phyloP scores from a whole-genome alignment of 768 basidiomycete species.

The Lanmaoa rubissima region DNA sequence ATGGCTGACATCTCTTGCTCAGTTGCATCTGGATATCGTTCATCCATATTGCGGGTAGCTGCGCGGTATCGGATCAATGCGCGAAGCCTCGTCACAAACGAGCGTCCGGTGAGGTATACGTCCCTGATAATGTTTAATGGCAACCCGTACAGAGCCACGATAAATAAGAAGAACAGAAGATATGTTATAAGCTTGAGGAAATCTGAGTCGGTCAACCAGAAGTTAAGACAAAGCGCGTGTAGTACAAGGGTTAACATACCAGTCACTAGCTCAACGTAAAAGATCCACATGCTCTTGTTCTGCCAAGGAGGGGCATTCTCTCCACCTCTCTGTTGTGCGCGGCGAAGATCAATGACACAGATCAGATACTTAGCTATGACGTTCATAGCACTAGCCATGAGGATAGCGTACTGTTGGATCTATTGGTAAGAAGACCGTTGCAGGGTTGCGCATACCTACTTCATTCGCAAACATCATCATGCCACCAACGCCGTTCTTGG shows the following conservation, averaged over 20 bases:
- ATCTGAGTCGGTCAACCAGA: conserved; percentile 48
- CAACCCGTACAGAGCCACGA: conserved; percentile 91
- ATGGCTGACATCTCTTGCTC: conserved; percentile 76
- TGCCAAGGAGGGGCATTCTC: conserved; percentile 93
- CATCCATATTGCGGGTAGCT: conserved; percentile 95
- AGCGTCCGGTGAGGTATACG: conserved; percentile 92
- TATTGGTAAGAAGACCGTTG: conserved; percentile 10
- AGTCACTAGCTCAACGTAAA: conserved; percentile 90
- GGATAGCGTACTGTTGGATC: conserved; percentile 72
- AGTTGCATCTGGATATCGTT: conserved; percentile 90
- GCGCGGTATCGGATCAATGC: conserved; percentile 91
- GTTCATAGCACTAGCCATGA: conserved; percentile 77
- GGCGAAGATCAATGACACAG: conserved; percentile 75
- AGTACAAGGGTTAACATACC: conserved; percentile 48
- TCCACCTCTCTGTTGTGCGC: conserved; percentile 74
- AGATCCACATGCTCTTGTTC: conserved; percentile 95
- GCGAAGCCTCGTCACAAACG: conserved; percentile 83
- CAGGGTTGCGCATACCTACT: conserved; percentile 42
- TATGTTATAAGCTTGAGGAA: conserved; percentile 93
- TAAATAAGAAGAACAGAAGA: conserved; percentile 89
- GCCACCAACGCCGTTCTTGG: conserved; percentile 77
- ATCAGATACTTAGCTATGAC: conserved; percentile 81
- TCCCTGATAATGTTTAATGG: conserved; percentile 97
- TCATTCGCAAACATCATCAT: conserved; percentile 97
- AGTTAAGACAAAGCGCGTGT: conserved; percentile 3